phyloP scores from a whole-genome alignment of 2,329 filamentous ascomycete genomes.

The Lasiodiplodia sp. region DNA sequence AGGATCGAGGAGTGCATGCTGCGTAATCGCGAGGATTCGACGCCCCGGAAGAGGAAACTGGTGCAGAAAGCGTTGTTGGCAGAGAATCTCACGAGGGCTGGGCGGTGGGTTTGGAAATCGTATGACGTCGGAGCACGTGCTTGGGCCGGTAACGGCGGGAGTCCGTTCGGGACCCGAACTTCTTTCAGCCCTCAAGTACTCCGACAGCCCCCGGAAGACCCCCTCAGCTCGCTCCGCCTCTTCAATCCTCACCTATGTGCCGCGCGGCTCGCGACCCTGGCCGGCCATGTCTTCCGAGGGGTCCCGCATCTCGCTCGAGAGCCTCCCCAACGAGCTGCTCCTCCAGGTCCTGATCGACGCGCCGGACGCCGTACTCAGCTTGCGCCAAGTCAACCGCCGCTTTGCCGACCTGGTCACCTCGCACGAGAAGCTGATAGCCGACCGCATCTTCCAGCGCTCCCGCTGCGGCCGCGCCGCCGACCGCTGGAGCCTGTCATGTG shows the following conservation, averaged over 20 bases:
- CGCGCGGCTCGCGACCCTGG: not conserved
- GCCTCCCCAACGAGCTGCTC: conserved; percentile 29
- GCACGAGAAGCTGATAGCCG: conserved; percentile 28
- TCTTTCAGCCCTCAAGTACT: conserved; percentile 3
- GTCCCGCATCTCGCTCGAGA: conserved; percentile 11
- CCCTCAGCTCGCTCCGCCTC: not conserved
- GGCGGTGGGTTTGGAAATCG: not conserved
- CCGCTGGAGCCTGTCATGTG: conserved; percentile 11
- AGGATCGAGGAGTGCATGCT: not conserved
- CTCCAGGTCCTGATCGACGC: conserved; percentile 20
- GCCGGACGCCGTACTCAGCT: conserved; percentile 16
- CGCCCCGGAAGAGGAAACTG: not conserved
- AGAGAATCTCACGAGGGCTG: not conserved
- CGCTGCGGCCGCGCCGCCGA: conserved; percentile 24
- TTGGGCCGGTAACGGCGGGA: conserved; percentile 19
- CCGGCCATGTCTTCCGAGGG: conserved; percentile 21
- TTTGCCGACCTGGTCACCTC: conserved; percentile 19
- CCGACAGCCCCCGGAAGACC: not conserved
- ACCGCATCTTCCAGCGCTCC: conserved; percentile 21
- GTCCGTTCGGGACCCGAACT: not conserved
- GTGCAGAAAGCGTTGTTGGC: not conserved
- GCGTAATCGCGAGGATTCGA: not conserved
- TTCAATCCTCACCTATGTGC: conserved; percentile 9
- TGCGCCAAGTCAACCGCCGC: conserved; percentile 28
- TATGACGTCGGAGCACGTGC: conserved; percentile 26